Evolutionary conservation across 2,329 filamentous ascomycete genomes (phyloP).

Genomic region (Botrytis hyacinthi): DNA sequence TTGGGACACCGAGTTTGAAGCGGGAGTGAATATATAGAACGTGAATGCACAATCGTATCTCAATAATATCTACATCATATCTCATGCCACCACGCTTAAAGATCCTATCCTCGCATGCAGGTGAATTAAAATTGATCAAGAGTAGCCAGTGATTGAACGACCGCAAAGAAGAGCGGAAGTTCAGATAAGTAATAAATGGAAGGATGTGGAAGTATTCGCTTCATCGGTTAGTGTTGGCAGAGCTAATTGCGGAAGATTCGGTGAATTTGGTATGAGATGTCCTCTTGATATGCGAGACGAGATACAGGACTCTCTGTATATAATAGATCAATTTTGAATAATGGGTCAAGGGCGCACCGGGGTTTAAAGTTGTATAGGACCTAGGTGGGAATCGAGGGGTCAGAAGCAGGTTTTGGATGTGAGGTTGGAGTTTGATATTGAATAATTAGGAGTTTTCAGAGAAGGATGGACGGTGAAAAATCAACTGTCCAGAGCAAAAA

Average conservation of each 20-base stretch:
- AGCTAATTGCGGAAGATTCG: not conserved
- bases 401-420: not conserved
- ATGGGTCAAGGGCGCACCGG: too few species aligned
- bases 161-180: not conserved
- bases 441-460: not conserved
- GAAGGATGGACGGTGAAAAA: not conserved
- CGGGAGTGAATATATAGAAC: not conserved
- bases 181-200: not conserved
- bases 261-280: not conserved
- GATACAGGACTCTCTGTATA: not conserved
- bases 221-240: not conserved
- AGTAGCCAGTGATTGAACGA: not conserved
- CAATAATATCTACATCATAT: not conserved
- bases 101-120: fast-evolving
- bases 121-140: not conserved
- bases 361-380: not conserved
- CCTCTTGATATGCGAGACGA: not conserved
- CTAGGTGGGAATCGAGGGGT: not conserved
- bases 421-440: too few species aligned
- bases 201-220: not conserved
- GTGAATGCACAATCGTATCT: not conserved
- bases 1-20: too few species aligned
- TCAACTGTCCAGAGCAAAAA: not conserved
- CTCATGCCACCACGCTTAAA: not conserved
- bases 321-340: not conserved